Conservation (phyloP, 345 rosid genomes). For the Arabis hirsuta region DNA sequence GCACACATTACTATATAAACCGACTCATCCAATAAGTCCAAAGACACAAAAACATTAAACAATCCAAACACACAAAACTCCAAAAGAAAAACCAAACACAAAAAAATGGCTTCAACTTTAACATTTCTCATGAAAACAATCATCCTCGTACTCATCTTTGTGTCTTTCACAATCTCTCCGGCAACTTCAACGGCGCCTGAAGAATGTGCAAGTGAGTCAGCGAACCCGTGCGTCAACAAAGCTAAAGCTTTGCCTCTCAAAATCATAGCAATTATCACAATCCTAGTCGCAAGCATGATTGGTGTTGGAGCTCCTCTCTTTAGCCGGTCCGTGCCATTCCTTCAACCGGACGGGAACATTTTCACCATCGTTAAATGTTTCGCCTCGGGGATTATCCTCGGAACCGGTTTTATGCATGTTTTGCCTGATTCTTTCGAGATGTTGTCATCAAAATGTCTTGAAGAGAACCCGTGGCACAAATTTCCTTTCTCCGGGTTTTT, state of each 20-base stretch:
- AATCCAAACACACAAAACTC: conserved; percentile 15
- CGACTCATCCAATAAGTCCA: conserved; percentile 23
- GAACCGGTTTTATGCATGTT: conserved; percentile 89
- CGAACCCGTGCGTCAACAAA: conserved; percentile 54
- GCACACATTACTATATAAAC: conserved; percentile 44
- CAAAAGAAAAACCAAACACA: background rate
- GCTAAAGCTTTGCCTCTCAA: conserved; percentile 56
- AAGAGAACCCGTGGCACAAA: conserved; percentile 78
- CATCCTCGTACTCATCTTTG: conserved; percentile 41
- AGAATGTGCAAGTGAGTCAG: conserved; percentile 41
- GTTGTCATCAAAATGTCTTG: conserved; percentile 63
- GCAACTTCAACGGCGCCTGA: conserved; percentile 36
- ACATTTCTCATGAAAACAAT: conserved; percentile 29
- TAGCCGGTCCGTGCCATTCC: conserved; percentile 58
- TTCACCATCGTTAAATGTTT: conserved; percentile 69
- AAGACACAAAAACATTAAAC: conserved; percentile 27
- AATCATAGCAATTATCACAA: conserved; percentile 56
- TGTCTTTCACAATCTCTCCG: conserved; percentile 39
- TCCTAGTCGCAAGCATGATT: conserved; percentile 61
- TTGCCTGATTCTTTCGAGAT: conserved; percentile 82
- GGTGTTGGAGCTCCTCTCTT: conserved; percentile 69
- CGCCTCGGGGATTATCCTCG: conserved; percentile 79
- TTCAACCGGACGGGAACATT: conserved; percentile 56
- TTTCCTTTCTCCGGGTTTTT: conserved; percentile 81
- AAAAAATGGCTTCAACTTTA: conserved; percentile 36